Evolutionary conservation across 1,284 basidiomycete species (phyloP), one percentile per base, ranked within the genome.

Genomic region (Heterobasidion irregulare): DNA sequence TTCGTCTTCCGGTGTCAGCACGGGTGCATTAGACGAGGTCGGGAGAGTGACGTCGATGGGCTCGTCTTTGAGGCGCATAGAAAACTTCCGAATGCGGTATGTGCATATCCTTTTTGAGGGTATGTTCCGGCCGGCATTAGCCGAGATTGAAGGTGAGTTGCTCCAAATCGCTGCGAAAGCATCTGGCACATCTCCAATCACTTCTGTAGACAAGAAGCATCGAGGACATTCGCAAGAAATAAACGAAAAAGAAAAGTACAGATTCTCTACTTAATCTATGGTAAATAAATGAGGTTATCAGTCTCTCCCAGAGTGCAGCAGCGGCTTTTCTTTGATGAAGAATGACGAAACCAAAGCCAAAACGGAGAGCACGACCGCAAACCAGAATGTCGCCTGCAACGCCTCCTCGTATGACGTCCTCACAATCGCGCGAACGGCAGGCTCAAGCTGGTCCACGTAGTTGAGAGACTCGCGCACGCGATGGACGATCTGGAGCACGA

Each of bases 241-340:
- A 26, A 26, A 26, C 4, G 26, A 26, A 26, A 26, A 2, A 26
- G 26, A 26, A 26, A 26, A 26, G 2, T 26, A 26, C 26, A 26
- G 26, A 26, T 26, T 26, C 26, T 26, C 26, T 26, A 26, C 26
- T 26, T 26, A 0, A 41, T 41, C 38, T 41, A 41, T 41, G n/a
- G 38, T 41, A 12, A n/a, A 12, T 10, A 41, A 26, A 26, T 26
- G 26, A 41, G 6, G 6, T 6, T 44, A 33, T 47, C 26, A 54
- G 15, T 9, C 18, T 12, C 33, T 13, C 16, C 34, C 35, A n/a
- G 34, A 19, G 9, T 46, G 53, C 41, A 46, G 59, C 34, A 81
- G 63, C 8, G 71, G 59, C 59, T 75, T 78, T 61, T 82, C 80
- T 56, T 74, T 76, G 52, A 83, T 77, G 55, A 79, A 83, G 7